phyloP scores from a whole-genome alignment of 2,329 filamentous ascomycete species.

The Aspergillus ibericus region DNA sequence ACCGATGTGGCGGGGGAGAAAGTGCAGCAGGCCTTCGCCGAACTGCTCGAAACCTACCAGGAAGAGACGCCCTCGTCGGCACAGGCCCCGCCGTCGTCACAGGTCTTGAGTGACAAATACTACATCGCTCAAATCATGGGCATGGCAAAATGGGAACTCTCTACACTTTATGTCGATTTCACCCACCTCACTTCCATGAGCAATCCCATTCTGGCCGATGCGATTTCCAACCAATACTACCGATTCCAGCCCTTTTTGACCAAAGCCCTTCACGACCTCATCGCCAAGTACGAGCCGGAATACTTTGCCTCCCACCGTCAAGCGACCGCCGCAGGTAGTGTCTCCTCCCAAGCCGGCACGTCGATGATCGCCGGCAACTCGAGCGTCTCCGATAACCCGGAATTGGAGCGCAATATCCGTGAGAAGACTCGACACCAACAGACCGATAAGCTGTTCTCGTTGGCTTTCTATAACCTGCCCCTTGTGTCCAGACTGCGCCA shows the following conservation, averaged over 20 bases:
- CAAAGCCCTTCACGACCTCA: conserved; percentile 84
- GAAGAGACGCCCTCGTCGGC: conserved; percentile 59
- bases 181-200: conserved; percentile 77
- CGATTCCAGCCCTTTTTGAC: conserved; percentile 91
- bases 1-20: conserved; percentile 63
- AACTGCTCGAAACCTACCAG: conserved; percentile 61
- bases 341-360: conserved; percentile 67
- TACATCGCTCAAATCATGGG: conserved; percentile 67
- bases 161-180: conserved; percentile 67
- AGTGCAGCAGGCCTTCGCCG: conserved; percentile 62
- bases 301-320: conserved; percentile 94
- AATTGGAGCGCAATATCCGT: conserved; percentile 52
- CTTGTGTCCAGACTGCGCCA: conserved; percentile 82
- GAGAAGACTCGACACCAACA: conserved; percentile 86
- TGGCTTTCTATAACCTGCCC: conserved; percentile 91
- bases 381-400: conserved; percentile 62
- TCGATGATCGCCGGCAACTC: conserved; percentile 59
- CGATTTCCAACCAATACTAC: conserved; percentile 88
- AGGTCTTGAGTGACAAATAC: conserved; percentile 61
- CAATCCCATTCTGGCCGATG: conserved; percentile 78
- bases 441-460: conserved; percentile 91
- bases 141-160: conserved; percentile 60
- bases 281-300: conserved; percentile 88
- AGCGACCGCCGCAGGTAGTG: conserved; percentile 57
- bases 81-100: conserved; percentile 53